Evolutionary conservation across 306 rosid genomes (phyloP).

Genomic region (Malus asiatica): DNA sequence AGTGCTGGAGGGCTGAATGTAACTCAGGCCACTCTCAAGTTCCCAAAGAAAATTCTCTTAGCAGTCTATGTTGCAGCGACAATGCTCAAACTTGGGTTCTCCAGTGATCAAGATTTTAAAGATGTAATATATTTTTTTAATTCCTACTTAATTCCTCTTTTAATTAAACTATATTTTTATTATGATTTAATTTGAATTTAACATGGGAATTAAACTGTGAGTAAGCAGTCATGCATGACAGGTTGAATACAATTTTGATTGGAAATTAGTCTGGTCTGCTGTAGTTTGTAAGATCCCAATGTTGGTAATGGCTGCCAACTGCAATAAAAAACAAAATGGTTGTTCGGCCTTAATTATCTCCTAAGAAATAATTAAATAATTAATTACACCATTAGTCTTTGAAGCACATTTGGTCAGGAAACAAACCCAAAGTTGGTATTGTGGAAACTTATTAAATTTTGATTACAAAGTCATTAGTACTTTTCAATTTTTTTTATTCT

Average conservation of each 20-base stretch:
- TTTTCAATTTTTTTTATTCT: not conserved
- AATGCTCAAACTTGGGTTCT: constrained; percentile 62
- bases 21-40: constrained; percentile 65
- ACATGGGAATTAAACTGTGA: not conserved
- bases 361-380: not conserved
- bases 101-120: constrained; percentile 59
- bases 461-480: constrained; percentile 7
- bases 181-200: not conserved
- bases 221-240: not conserved
- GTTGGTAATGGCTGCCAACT: constrained; percentile 6
- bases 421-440: not conserved
- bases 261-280: not conserved
- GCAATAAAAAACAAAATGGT: not conserved
- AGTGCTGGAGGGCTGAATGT: constrained; percentile 90
- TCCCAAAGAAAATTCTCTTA: constrained; percentile 53
- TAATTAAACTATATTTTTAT: not conserved
- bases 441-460: not conserved
- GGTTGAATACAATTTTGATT: not conserved
- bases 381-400: not conserved
- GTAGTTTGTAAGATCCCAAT: not conserved
- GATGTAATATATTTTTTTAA: constrained; percentile 28
- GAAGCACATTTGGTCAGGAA: not conserved
- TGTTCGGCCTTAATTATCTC: not conserved
- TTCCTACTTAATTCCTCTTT: not conserved
- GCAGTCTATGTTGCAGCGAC: constrained; percentile 86